Base-by-base conservation (phyloP, 169 alveolate genomes). In the Eimeria tenella region DNA sequence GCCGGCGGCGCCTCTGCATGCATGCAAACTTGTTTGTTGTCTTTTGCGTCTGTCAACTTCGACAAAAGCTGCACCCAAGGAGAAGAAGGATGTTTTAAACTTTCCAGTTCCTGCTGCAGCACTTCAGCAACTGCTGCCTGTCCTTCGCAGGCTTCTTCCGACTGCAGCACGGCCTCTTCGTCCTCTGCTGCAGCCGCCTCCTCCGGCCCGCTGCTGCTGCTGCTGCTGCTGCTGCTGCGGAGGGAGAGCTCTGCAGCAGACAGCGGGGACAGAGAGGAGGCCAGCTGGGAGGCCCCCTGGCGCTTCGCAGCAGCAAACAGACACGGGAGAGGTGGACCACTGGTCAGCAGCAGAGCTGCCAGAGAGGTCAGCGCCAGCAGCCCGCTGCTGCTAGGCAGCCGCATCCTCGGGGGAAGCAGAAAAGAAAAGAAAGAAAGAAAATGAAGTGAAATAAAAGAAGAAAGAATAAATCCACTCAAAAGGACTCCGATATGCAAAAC, bases 11-110 rank as follows among this genome's bases (percentile, higher is more conserved):
- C 62, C 9, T 49, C 10, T 7, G 53, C 0, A 0, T 81, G 68
- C 15, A 83, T 63, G 62, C 94, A 88, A 60, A 88, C 11, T n/a
- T 88, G 65, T n/a, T 88, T 71, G 79, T 71, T 73, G 23, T 71
- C 87, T 52, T 55, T 74, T 55, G 17, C 49, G 31, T 15, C 49
- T 15, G 17, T 17, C 60, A 88, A 21, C 9, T 56, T 73, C 8
- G 23, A 0, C 50, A 50, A 42, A 49, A 88, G 55, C 60, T 3
- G 17, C 68, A 15, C 25, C 94, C 94, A 88, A 50, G 81, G 87
- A 15, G 86, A 81, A 19, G 94, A 55, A 7, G 88, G 19, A 2
- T 81, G 88, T 62, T 53, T 31, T n/a, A 55, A 42, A 3, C 17
- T 23, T 9, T 53, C 17, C 17, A 88, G 21, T 10, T 88, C 88